These are phyloP conservation scores for Babesia divergens DNA, from an alignment of 169 alveolate species.

Conservation along the genomic window DNA sequence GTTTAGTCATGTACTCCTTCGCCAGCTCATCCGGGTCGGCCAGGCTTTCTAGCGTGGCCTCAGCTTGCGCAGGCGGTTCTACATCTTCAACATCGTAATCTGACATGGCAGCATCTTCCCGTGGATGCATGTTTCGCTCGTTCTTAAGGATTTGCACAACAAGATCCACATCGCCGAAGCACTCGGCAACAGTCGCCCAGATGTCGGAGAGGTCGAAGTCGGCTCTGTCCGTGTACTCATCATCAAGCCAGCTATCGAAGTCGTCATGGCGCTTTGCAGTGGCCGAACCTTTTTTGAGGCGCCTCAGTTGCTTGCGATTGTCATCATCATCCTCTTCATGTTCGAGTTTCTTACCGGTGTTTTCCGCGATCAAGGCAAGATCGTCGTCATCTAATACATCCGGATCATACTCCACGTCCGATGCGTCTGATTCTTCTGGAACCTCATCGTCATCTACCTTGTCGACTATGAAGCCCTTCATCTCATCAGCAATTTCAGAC, in stretches of 20 bases:
- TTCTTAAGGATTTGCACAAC: slow-evolving; percentile 61
- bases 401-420: slow-evolving; percentile 72
- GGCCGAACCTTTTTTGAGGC: slow-evolving; percentile 52
- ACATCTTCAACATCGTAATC: slow-evolving; percentile 28
- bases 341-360: slow-evolving; percentile 65
- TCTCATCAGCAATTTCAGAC: slow-evolving; percentile 63
- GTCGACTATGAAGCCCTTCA: slow-evolving; percentile 71
- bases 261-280: slow-evolving; percentile 5
- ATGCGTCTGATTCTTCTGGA: slow-evolving; percentile 57
- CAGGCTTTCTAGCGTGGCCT: slow-evolving; percentile 21
- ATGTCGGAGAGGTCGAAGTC: slow-evolving; percentile 46
- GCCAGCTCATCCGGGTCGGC: slow-evolving; percentile 74
- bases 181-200: slow-evolving; percentile 62
- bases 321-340: slow-evolving; percentile 69
- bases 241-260: slow-evolving; percentile 58
- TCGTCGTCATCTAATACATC: slow-evolving; percentile 77
- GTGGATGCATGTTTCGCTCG: slow-evolving; percentile 9
- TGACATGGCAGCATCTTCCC: slow-evolving; percentile 22
- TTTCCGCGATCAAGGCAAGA: slow-evolving; percentile 73
- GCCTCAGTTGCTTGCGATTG: slow-evolving; percentile 51
- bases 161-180: slow-evolving; percentile 61
- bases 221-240: slow-evolving; percentile 34
- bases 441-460: slow-evolving; percentile 70
- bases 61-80: slow-evolving; percentile 3
- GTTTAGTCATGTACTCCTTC: slow-evolving; percentile 66